Evolutionary conservation across 2,329 filamentous ascomycete genomes (phyloP), one percentile per base, ranked within the genome.

Genomic region (Fonsecaea monophora): DNA sequence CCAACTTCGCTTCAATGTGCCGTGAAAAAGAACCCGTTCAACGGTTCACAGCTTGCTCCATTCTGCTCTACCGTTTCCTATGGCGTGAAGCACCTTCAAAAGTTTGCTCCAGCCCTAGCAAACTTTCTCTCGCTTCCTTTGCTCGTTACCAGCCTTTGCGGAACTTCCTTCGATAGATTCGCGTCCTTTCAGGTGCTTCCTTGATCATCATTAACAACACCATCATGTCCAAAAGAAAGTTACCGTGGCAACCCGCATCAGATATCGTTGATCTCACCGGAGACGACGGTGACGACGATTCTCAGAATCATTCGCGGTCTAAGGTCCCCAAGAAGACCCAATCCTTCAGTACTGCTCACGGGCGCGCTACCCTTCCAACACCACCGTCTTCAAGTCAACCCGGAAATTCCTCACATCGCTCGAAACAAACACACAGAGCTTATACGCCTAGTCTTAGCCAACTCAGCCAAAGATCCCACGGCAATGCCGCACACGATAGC

Each of bases 261-360:
- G 68, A 68, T 2, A 58, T 56, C 4, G 59, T 70, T 50, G 68
- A 70, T 42, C 61, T 70, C n/a, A 70, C 70, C 30, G 68, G 65
- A 32, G 65, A 68, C 21, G 66, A 67, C 38, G 60, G 65, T 37
- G 60, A 70, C 40, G 54, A 60, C 50, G 6, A 10, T 32, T 7
- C 35, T 32, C 30, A 32, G 8, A 38, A 18, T 0, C 32, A 30
- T 50, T 60, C 61, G 30, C 35, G 55, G 15, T 53, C 64, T n/a
- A 69, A 69, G 34, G 21, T 53, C 13, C 30, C 67, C 15, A 53
- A 58, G 37, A 35, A 42, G 50, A 62, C 25, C 8, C 56, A 65
- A 37, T 60, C 68, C 8, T 60, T 64, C 37, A 61, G 56, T 38
- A 40, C 63, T 34, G 61, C 64, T 21, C 66, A 64, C 21, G 53